Conservation (phyloP, 371 early-diverging fungal genomes). For the Catenaria anguillulae region DNA sequence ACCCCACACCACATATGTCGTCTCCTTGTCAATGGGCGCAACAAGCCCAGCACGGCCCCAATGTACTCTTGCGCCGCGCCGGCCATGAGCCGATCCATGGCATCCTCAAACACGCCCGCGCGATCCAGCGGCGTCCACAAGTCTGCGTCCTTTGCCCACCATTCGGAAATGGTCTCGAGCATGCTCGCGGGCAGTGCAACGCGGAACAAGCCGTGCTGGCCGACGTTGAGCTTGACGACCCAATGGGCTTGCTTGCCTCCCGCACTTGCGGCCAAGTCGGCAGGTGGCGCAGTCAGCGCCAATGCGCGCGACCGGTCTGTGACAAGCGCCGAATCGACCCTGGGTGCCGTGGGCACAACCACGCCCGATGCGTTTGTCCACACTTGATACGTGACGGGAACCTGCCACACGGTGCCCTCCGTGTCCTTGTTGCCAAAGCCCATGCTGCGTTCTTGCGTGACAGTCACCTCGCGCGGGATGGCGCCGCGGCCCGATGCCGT, state of each 20-base stretch:
- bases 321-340: too few relatives aligned
- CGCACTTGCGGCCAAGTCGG: too few relatives aligned
- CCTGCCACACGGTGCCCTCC: neutral
- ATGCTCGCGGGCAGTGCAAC: neutral
- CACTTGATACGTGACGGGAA: neutral
- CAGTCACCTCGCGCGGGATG: too few relatives aligned
- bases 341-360: neutral
- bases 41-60: neutral
- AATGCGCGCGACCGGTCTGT: too few relatives aligned
- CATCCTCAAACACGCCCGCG: constrained; percentile 3
- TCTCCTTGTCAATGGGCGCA: neutral
- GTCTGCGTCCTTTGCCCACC: too few relatives aligned
- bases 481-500: too few relatives aligned
- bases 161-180: neutral
- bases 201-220: neutral
- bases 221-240: constrained; percentile 4
- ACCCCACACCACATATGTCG: neutral
- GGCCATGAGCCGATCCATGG: neutral
- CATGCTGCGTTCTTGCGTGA: too few relatives aligned
- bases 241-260: too few relatives aligned
- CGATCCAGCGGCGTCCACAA: constrained; percentile 6
- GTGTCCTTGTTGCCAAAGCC: neutral
- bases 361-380: constrained; percentile 1
- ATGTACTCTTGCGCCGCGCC: neutral
- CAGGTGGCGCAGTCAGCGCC: too few relatives aligned